Conservation (phyloP, 768 basidiomycete genomes). For the Rhizopogon sp. region DNA sequence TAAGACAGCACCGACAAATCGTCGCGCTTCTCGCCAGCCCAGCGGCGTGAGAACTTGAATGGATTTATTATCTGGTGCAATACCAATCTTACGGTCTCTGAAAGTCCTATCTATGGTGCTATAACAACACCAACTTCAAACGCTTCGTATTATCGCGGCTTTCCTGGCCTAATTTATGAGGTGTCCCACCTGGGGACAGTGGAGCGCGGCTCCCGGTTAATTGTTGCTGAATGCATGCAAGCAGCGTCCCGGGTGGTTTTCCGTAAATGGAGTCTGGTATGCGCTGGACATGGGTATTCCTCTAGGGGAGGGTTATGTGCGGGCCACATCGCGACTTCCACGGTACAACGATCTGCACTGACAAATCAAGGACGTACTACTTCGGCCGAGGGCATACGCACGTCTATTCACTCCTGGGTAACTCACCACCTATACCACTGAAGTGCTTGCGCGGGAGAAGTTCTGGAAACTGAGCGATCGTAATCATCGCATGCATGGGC, state of each 20-base stretch:
- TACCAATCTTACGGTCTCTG: slow-evolving; percentile 21
- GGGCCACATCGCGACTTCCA: slow-evolving; percentile 83
- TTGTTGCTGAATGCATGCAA: slow-evolving; percentile 83
- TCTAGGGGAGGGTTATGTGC: slow-evolving; percentile 73
- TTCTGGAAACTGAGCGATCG: slow-evolving; percentile 24
- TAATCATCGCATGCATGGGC: slow-evolving; percentile 38
- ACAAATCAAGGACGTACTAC: slow-evolving; percentile 82
- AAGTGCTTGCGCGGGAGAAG: slow-evolving; percentile 34
- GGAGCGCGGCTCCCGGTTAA: slow-evolving; percentile 39
- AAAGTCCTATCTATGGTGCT: slow-evolving; percentile 27
- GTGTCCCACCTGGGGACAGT: slow-evolving; percentile 25
- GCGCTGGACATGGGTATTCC: slow-evolving; percentile 72
- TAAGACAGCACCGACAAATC: background rate
- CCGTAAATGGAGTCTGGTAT: slow-evolving; percentile 51
- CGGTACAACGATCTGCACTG: slow-evolving; percentile 89
- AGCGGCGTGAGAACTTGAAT: too few relatives aligned
- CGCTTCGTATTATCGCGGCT: slow-evolving; percentile 38
- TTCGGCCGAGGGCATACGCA: slow-evolving; percentile 29
- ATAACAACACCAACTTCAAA: slow-evolving; percentile 20
- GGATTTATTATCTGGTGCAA: too few relatives aligned
- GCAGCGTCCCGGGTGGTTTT: slow-evolving; percentile 68
- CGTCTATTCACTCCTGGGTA: slow-evolving; percentile 42
- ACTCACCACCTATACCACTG: slow-evolving; percentile 37
- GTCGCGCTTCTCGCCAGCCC: slow-evolving; percentile 2
- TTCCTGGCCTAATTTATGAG: slow-evolving; percentile 46